Conservation (phyloP, 257 asterid species). For the Gentiana dahurica region DNA sequence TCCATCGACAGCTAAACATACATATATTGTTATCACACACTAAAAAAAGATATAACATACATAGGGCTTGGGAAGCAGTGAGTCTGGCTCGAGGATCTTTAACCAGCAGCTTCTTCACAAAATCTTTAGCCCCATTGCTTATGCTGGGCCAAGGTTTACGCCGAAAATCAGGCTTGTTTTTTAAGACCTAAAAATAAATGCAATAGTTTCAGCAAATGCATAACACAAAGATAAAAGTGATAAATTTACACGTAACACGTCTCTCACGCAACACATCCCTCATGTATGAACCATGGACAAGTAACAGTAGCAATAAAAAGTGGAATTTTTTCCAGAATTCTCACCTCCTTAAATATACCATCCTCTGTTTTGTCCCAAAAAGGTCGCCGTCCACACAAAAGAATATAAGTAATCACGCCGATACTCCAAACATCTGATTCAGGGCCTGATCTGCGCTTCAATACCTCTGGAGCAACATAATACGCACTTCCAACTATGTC, state of each 20-base stretch:
- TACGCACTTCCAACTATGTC: constrained; percentile 99
- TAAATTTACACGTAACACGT: background rate
- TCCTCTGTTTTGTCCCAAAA: constrained; percentile 99
- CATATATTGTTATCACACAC: too few relatives aligned
- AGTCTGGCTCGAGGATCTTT: constrained; percentile 96
- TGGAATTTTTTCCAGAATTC: background rate
- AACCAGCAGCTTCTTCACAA: constrained; percentile 78
- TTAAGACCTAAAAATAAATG: constrained; percentile 46
- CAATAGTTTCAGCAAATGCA: background rate
- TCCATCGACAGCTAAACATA: too few relatives aligned
- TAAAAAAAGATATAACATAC: constrained; percentile 33
- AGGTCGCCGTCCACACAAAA: constrained; percentile 95
- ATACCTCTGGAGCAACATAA: constrained; percentile 98
- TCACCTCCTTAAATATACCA: constrained; percentile 96
- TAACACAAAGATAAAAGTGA: background rate
- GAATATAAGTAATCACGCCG: constrained; percentile 93
- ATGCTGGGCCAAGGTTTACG: constrained; percentile 98
- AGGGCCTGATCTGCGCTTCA: constrained; percentile 93
- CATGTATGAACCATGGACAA: background rate
- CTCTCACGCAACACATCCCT: background rate
- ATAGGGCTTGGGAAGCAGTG: constrained; percentile 96
- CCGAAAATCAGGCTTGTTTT: constrained; percentile 91
- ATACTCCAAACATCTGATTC: constrained; percentile 99
- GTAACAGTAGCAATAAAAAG: background rate
- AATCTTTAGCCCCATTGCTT: constrained; percentile 88